phyloP scores from a whole-genome alignment of 805 yeast genomes.

The Pachysolen tannophilus region DNA sequence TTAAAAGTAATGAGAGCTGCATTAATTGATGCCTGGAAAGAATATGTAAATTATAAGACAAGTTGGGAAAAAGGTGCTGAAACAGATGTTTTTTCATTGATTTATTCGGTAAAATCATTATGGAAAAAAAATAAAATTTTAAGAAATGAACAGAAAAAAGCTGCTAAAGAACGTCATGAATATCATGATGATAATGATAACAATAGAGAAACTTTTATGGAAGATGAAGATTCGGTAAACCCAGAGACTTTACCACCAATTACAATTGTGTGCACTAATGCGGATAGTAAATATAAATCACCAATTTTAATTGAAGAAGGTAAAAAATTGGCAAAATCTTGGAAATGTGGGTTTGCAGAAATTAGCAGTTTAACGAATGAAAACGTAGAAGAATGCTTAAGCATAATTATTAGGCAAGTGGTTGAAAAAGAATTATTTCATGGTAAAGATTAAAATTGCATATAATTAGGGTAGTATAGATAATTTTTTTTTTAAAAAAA shows the following conservation, averaged over 20 bases:
- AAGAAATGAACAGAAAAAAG: not conserved
- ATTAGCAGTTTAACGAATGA: conserved; percentile 45
- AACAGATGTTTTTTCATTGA: conserved; percentile 55
- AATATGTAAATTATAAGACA: conserved; percentile 44
- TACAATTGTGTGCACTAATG: conserved; percentile 58
- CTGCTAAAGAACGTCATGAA: not conserved
- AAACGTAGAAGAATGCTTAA: conserved; percentile 48
- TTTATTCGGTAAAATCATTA: conserved; percentile 47
- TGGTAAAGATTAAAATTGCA: not conserved
- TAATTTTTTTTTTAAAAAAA: not conserved
- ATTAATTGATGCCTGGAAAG: conserved; percentile 68
- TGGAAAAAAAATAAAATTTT: conserved; percentile 35
- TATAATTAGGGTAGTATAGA: not conserved
- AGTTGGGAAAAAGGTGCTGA: conserved; percentile 61
- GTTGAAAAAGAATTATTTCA: too few species aligned
- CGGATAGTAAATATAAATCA: conserved; percentile 46
- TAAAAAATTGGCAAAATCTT: conserved; percentile 41
- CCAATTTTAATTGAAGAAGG: conserved; percentile 57
- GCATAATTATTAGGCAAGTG: conserved; percentile 51
- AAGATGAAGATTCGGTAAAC: not conserved
- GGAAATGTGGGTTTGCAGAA: conserved; percentile 62
- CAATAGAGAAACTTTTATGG: too few species aligned
- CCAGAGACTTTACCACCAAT: conserved; percentile 47
- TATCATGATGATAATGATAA: conserved; percentile 8
- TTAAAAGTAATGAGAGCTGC: conserved; percentile 44